A percentile compares a stretch with the other conserved stretches of the same genome.
phyloP scores from a whole-genome alignment of 371 early-diverging fungal genomes.

The Circinella umbellata region DNA sequence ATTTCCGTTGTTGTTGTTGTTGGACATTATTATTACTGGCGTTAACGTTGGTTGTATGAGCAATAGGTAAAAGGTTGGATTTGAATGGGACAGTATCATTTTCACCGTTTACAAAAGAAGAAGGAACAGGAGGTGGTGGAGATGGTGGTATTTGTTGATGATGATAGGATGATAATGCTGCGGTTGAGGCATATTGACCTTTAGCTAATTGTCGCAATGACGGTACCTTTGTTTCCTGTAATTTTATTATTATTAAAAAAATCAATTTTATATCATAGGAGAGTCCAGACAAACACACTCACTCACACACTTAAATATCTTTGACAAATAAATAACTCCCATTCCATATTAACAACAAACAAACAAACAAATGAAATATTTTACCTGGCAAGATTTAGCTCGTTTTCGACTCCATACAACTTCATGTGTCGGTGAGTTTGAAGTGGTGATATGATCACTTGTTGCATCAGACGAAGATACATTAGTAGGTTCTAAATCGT shows the following conservation, averaged over 20 bases:
- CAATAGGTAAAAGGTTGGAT: conserved; percentile 4
- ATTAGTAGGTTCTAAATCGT: neutral
- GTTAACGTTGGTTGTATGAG: neutral
- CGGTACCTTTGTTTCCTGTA: conserved; percentile 35
- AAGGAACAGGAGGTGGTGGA: conserved; percentile 12
- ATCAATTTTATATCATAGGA: neutral
- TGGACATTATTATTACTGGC: neutral
- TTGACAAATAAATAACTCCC: neutral
- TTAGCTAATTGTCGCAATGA: conserved; percentile 36
- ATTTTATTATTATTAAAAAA: too few relatives aligned
- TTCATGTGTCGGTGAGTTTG: conserved; percentile 18
- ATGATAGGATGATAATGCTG: conserved; percentile 4
- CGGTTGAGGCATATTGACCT: conserved; percentile 22
- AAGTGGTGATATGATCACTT: conserved; percentile 27
- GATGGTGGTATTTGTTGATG: conserved; percentile 1
- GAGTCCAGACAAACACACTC: neutral
- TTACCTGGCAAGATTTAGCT: conserved; percentile 44
- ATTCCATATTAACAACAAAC: neutral
- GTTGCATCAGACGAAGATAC: conserved; percentile 25
- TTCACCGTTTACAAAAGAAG: neutral
- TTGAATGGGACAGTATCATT: neutral
- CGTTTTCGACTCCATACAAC: conserved; percentile 32
- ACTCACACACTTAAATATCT: too few relatives aligned
- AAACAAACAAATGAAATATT: conserved; percentile 1
- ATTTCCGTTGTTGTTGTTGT: conserved; percentile 8